Evolutionary conservation across 192 early-diverging fungal genomes (phyloP).

Genomic region (Coemansia sp.): DNA sequence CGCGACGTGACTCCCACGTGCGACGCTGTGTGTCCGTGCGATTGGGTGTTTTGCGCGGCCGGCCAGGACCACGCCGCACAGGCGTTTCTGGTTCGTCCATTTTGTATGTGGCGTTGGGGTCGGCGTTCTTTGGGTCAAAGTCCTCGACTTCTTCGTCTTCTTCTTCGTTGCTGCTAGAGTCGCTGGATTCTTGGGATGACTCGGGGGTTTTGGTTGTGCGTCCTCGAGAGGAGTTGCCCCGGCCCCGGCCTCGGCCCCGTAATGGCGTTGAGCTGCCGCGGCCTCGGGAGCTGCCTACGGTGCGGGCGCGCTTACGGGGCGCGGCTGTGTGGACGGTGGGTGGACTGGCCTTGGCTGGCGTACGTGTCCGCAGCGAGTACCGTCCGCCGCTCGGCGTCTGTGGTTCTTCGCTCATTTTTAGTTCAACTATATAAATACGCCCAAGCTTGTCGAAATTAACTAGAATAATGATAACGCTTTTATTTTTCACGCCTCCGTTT

Average conservation of each 20-base stretch:
- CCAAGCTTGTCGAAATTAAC: too few relatives aligned
- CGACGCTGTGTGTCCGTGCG: conserved; percentile 1
- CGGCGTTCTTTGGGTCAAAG: not conserved
- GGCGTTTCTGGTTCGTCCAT: conserved; percentile 9
- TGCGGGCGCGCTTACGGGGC: conserved; percentile 28
- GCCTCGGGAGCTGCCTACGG: not conserved
- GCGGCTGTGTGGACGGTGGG: not conserved
- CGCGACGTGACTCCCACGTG: conserved; percentile 21
- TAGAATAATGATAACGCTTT: too few relatives aligned
- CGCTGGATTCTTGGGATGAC: conserved; percentile 4
- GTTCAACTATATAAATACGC: too few relatives aligned
- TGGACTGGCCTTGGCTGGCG: conserved; percentile 10
- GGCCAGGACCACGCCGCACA: conserved; percentile 18
- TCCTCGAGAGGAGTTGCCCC: not conserved
- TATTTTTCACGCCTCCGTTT: too few relatives aligned
- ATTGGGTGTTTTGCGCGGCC: conserved; percentile 26
- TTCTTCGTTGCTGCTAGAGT: conserved; percentile 1
- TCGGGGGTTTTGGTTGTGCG: conserved; percentile 1
- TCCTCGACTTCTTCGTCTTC: conserved; percentile 2
- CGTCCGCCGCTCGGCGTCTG: conserved; percentile 19
- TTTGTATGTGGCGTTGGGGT: conserved; percentile 1
- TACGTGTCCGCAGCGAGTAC: conserved; percentile 42
- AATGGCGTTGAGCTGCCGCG: not conserved
- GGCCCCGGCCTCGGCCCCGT: not conserved
- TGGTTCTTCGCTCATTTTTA: conserved; percentile 16